These are phyloP conservation scores for Blastobotrys terrestris DNA, from an alignment of 805 yeast species.

Conservation along the genomic window DNA sequence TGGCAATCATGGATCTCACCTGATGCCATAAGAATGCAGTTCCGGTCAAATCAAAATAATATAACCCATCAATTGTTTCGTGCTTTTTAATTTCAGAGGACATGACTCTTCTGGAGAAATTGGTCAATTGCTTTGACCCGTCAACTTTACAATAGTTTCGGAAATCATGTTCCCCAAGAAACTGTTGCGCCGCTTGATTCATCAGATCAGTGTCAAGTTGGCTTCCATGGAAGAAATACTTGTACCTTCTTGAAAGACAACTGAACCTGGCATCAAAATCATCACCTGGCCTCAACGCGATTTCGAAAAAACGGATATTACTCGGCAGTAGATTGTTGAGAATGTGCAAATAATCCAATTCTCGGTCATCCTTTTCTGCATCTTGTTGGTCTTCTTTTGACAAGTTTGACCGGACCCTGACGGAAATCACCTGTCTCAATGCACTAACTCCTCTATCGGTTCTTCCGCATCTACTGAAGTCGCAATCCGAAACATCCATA, in stretches of 20 bases:
- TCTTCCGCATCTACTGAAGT: constrained; percentile 87
- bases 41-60: constrained; percentile 73
- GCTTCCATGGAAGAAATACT: constrained; percentile 53
- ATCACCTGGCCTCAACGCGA: constrained; percentile 75
- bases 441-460: constrained; percentile 98
- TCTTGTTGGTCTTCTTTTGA: constrained; percentile 54
- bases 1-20: constrained; percentile 91
- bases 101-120: constrained; percentile 60
- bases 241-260: constrained; percentile 79
- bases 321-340: constrained; percentile 73
- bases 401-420: constrained; percentile 66
- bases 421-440: constrained; percentile 85
- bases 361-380: constrained; percentile 53
- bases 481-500: constrained; percentile 53
- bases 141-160: constrained; percentile 92
- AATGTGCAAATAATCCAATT: constrained; percentile 68
- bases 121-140: constrained; percentile 86
- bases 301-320: constrained; percentile 76
- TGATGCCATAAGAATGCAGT: constrained; percentile 97
- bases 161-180: constrained; percentile 79
- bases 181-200: constrained; percentile 58
- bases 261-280: constrained; percentile 90
- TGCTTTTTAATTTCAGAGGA: constrained; percentile 40
- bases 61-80: constrained; percentile 37
- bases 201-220: constrained; percentile 59